These are phyloP conservation scores for Fusarium abutilonis DNA, from an alignment of 2,329 filamentous ascomycete genomes.

Conservation along the genomic window DNA sequence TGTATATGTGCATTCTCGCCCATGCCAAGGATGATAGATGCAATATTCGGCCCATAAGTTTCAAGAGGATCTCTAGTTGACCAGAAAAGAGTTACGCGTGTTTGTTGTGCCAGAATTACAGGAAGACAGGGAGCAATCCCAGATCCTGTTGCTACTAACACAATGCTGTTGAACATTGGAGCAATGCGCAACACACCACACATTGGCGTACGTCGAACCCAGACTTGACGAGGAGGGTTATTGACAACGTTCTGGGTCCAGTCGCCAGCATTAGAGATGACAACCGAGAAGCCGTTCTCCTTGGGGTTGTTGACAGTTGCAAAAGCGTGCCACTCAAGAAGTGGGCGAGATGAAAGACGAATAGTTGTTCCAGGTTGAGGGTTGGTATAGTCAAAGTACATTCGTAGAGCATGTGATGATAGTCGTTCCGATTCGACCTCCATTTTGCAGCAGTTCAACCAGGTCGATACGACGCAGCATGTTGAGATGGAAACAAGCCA, in stretches of 20 bases:
- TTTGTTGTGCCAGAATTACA: constrained; percentile 58
- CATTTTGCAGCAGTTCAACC: constrained; percentile 72
- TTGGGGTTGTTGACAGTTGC: constrained; percentile 70
- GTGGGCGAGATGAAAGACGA: constrained; percentile 67
- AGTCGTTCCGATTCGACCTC: constrained; percentile 69
- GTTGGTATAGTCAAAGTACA: constrained; percentile 71
- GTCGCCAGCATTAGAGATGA: constrained; percentile 75
- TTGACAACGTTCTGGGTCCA: constrained; percentile 69
- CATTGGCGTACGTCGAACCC: constrained; percentile 70
- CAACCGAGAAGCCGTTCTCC: constrained; percentile 64
- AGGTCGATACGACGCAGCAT: constrained; percentile 70
- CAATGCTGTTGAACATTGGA: constrained; percentile 67
- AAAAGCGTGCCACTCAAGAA: constrained; percentile 76
- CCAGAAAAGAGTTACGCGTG: constrained; percentile 69
- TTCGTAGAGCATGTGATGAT: constrained; percentile 73
- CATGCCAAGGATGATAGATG: constrained; percentile 61
- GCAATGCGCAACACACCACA: constrained; percentile 72
- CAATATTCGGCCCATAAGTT: constrained; percentile 67
- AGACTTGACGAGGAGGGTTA: constrained; percentile 66
- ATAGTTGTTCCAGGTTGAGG: constrained; percentile 56
- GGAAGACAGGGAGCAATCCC: constrained; percentile 70
- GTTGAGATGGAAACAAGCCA: constrained; percentile 73
- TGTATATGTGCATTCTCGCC: constrained; percentile 70
- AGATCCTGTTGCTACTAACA: constrained; percentile 74
- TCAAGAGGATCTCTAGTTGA: constrained; percentile 63